phyloP scores from a whole-genome alignment of 352 stramenopile species.

The Peronospora belbahrii region DNA sequence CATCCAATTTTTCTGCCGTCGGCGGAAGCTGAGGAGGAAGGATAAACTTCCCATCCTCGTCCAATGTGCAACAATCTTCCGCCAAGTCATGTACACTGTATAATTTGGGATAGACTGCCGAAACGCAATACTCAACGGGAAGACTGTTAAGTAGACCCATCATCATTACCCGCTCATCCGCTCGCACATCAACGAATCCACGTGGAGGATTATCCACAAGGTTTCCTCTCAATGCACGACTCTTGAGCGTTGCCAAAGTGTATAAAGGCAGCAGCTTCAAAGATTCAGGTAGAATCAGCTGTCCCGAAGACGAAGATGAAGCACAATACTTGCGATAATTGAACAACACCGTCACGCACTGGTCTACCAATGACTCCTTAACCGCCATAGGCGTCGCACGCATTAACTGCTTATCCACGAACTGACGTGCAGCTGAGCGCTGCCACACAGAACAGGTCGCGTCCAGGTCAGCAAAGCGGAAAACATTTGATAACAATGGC shows the following conservation, averaged over 20 bases:
- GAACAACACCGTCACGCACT: slow-evolving; percentile 83
- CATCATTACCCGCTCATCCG: slow-evolving; percentile 84
- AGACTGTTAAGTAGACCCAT: slow-evolving; percentile 75
- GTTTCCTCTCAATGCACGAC: slow-evolving; percentile 77
- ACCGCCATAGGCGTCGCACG: slow-evolving; percentile 61
- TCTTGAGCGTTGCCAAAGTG: slow-evolving; percentile 83
- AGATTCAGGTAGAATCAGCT: slow-evolving; percentile 89
- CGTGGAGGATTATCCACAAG: slow-evolving; percentile 67
- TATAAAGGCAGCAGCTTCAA: slow-evolving; percentile 88
- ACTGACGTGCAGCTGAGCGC: slow-evolving; percentile 64
- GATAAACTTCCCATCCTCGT: slow-evolving; percentile 76
- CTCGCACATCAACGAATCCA: slow-evolving; percentile 78
- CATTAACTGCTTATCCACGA: slow-evolving; percentile 79
- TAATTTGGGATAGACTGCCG: slow-evolving; percentile 81
- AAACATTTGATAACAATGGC: slow-evolving; percentile 77
- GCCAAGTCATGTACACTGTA: slow-evolving; percentile 84
- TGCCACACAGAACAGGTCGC: slow-evolving; percentile 83
- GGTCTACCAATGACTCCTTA: slow-evolving; percentile 75
- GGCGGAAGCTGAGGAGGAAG: slow-evolving; percentile 65
- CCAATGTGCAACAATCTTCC: slow-evolving; percentile 67
- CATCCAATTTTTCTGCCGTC: slow-evolving; percentile 81
- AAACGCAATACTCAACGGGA: slow-evolving; percentile 78
- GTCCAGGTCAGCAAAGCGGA: slow-evolving; percentile 84
- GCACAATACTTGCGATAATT: slow-evolving; percentile 90
- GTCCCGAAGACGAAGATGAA: slow-evolving; percentile 81